phyloP scores from a whole-genome alignment of 768 basidiomycete genomes.

The Kwoniella sp. region DNA sequence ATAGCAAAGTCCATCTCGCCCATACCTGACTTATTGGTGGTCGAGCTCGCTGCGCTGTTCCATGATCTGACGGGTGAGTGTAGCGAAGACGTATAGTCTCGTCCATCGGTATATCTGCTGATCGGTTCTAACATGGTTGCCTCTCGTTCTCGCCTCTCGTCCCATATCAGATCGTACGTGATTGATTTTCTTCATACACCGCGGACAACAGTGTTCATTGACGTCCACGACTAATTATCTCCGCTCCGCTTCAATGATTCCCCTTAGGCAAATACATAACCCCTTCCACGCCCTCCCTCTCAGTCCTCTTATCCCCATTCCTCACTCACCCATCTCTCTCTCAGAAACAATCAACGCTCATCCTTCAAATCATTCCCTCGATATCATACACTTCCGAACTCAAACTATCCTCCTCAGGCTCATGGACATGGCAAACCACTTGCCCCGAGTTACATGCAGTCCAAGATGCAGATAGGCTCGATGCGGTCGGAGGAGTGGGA shows the following conservation, averaged over 20 bases:
- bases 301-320: slow-evolving; percentile 21
- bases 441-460: slow-evolving; percentile 80
- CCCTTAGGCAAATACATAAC: slow-evolving; percentile 25
- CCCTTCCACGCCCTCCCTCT: slow-evolving; percentile 23
- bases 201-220: no score
- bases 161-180: slow-evolving; percentile 22
- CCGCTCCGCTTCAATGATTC: no score
- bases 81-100: slow-evolving; percentile 44
- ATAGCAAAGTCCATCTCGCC: slow-evolving; percentile 62
- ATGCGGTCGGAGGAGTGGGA: slow-evolving; percentile 80
- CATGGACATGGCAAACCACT: slow-evolving; percentile 69
- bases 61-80: slow-evolving; percentile 77
- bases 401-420: slow-evolving; percentile 60
- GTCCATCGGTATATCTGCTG: slow-evolving; percentile 56
- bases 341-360: slow-evolving; percentile 14
- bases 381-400: slow-evolving; percentile 84
- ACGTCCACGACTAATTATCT: no score
- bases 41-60: slow-evolving; percentile 83
- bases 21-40: slow-evolving; percentile 69
- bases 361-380: slow-evolving; percentile 65
- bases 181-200: no score
- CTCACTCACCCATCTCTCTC: slow-evolving; percentile 17
- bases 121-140: slow-evolving; percentile 58
- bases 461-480: slow-evolving; percentile 76
- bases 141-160: slow-evolving; percentile 61